phyloP scores from a whole-genome alignment of 169 alveolate genomes.

The Plasmodium coatneyi region DNA sequence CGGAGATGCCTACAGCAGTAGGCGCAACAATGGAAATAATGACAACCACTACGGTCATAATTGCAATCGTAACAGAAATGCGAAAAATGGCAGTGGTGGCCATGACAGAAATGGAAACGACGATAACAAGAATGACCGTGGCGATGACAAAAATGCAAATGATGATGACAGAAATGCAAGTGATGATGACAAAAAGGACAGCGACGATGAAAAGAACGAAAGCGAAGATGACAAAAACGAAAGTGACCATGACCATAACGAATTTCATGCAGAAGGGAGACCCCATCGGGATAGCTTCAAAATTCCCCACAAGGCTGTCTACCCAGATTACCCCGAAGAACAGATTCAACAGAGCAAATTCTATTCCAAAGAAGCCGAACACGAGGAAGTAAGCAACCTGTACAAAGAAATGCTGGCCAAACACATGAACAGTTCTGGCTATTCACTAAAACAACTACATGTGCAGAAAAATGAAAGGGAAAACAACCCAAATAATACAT shows the following conservation, averaged over 20 bases:
- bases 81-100: background rate
- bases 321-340: background rate
- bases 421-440: slow-evolving; percentile 2
- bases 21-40: background rate
- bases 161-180: background rate
- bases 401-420: background rate
- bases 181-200: background rate
- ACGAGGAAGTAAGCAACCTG: background rate
- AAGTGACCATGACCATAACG: background rate
- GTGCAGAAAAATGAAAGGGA: slow-evolving; percentile 1
- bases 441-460: background rate
- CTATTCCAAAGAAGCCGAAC: background rate
- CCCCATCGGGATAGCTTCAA: background rate
- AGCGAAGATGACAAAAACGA: background rate
- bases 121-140: background rate
- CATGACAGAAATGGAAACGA: background rate
- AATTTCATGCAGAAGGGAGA: background rate
- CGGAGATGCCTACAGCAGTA: background rate
- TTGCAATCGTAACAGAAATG: background rate
- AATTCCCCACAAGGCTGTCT: background rate
- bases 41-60: background rate
- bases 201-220: background rate
- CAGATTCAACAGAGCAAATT: background rate
- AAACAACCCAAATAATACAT: background rate
- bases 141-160: background rate